These are phyloP conservation scores for Tylopilus vinaceipallidus DNA, from an alignment of 768 basidiomycete genomes.

Conservation along the genomic window DNA sequence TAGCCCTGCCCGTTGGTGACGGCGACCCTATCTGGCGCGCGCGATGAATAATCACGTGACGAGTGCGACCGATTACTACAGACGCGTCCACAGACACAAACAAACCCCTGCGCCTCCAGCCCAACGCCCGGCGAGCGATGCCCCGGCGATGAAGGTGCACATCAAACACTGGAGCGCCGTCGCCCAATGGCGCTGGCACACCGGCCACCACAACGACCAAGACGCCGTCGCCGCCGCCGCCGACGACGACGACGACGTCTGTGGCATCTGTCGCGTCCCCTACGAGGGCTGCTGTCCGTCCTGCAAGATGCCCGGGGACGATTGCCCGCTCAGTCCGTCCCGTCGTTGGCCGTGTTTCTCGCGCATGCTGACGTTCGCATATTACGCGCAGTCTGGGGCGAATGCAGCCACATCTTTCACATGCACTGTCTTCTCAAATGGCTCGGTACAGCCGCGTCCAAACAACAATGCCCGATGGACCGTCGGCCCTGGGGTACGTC, in stretches of 20 bases:
- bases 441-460: slow-evolving; percentile 86
- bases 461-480: slow-evolving; percentile 99
- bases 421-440: slow-evolving; percentile 98
- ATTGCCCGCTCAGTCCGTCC: slow-evolving; percentile 91
- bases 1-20: too few relatives aligned
- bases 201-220: slow-evolving; percentile 33
- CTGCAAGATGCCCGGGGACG: slow-evolving; percentile 96
- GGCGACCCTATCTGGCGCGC: too few relatives aligned
- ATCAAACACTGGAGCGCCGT: slow-evolving; percentile 88
- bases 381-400: slow-evolving; percentile 99
- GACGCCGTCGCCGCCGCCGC: too few relatives aligned
- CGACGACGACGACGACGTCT: slow-evolving; percentile 61
- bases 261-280: slow-evolving; percentile 88
- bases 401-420: slow-evolving; percentile 96
- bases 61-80: too few relatives aligned
- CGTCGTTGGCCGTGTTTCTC: too few relatives aligned
- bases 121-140: neutral
- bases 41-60: too few relatives aligned
- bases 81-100: too few relatives aligned
- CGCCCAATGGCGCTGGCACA: slow-evolving; percentile 88
- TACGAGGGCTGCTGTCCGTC: slow-evolving; percentile 95
- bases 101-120: too few relatives aligned
- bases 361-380: neutral
- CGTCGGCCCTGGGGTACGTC: slow-evolving; percentile 83
- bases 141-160: slow-evolving; percentile 61